Base-by-base conservation (phyloP, 2,329 filamentous ascomycete genomes). In the Rasamsonia emersonii region DNA sequence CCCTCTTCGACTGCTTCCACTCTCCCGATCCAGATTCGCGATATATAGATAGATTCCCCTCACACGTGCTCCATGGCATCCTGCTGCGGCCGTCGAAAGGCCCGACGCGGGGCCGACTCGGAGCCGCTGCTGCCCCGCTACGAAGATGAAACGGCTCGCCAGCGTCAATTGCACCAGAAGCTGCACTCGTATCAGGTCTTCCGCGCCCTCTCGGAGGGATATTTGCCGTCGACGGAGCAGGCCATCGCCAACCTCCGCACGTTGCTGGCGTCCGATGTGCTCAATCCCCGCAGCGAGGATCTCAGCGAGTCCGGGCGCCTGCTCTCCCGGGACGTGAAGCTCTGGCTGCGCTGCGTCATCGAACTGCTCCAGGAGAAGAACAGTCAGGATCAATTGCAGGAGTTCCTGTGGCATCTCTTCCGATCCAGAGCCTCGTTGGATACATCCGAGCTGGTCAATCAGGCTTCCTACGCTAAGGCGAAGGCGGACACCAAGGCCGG, bases 121-220 rank as follows among this genome's bases (percentile, higher is more conserved):
- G 69, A 86, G 50, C 86, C 86, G 40, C 70, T 94, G 35, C 76
- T 94, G 29, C 83, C 86, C 36, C 79, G 78, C 48, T 91, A 64
- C 35, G 52, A 56, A 39, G 81, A 93, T 57, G 84, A 91, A 49
- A 93, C 88, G 1, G 63, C 69, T 18, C 65, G 88, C 33, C 84
- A 94, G 69, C 71, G 77, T 28, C 70, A 77, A 47, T 71, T 93
- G 37, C 84, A 89, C 51, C 78, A 89, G 58, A 95, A 94, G 68
- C 73, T 96, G 39, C 89, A 94, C 61, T 80, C 80, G 16, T 95
- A 94, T 54, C 86, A 94, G 67, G 93, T 94, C 81, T 55, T 86
- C 17, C 75, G 83, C 32, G 89, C 89, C 33, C 57, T 95, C 7
- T 74, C 75, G 1, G 75, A 84, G 49, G 89, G 89, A 4, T 95